Evolutionary conservation across 2,329 filamentous ascomycete genomes (phyloP).

Genomic region (Alternaria postmessia): DNA sequence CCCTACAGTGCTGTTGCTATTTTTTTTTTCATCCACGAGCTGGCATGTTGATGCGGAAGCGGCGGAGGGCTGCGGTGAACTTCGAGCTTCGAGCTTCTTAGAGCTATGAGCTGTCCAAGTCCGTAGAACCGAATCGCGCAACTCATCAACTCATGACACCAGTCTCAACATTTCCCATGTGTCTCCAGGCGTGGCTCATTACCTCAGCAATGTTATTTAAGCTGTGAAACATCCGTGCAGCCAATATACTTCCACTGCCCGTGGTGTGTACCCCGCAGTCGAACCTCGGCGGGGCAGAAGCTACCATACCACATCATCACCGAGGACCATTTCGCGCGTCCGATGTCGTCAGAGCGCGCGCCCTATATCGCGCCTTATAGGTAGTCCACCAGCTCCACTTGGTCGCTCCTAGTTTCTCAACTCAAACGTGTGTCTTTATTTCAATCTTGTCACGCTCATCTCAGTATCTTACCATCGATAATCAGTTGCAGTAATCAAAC

Average conservation of each 20-base stretch:
- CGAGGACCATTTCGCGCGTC: slow-evolving; percentile 16
- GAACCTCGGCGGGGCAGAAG: slow-evolving; percentile 37
- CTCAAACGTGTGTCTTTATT: background rate
- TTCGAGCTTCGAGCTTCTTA: background rate
- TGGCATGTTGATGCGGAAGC: slow-evolving; percentile 1
- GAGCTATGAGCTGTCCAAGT: background rate
- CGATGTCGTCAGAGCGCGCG: slow-evolving; percentile 22
- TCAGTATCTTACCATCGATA: background rate
- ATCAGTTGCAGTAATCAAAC: slow-evolving; percentile 24
- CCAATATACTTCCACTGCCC: slow-evolving; percentile 13
- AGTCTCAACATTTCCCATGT: background rate
- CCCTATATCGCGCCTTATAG: slow-evolving; percentile 11
- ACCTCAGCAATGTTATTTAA: background rate
- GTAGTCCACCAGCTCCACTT: slow-evolving; percentile 15
- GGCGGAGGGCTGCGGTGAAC: slow-evolving; percentile 2
- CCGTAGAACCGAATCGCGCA: slow-evolving; percentile 4
- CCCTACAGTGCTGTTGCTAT: background rate
- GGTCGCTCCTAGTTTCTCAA: background rate
- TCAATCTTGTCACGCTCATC: background rate
- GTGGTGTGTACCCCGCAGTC: slow-evolving; percentile 29
- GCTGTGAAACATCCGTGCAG: slow-evolving; percentile 13
- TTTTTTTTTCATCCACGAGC: background rate
- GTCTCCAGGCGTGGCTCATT: background rate
- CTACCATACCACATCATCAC: slow-evolving; percentile 15
- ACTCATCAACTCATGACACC: background rate